Evolutionary conservation across 2,329 filamentous ascomycete species (phyloP), one percentile per base, ranked within the genome.

Genomic region (Sporothrix dimorphospora): DNA sequence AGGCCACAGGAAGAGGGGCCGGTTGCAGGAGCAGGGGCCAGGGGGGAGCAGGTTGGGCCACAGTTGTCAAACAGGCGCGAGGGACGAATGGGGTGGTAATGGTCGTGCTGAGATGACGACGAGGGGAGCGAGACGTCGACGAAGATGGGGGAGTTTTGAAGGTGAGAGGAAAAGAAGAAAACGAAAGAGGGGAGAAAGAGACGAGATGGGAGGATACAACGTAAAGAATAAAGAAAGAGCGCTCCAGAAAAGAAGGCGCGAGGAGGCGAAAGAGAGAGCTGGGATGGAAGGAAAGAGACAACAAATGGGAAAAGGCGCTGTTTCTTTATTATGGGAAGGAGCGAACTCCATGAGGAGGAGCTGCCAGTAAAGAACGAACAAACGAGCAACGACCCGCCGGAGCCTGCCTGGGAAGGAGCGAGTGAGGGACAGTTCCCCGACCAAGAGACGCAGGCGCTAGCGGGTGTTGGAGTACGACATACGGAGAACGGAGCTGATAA

Each of bases 401-500:
- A 14, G 38, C 59, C 21, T 57, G 38, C 59, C 21, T 57, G 49
- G 67, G 63, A 57, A 57, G 49, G 66, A 45, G 49, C 67, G 11
- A 68, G 30, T 9, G 38, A 45, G 38, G 59, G 34, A 14, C 40
- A 34, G 47, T 34, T 38, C 65, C 45, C 47, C 14, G 14, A 21
- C 27, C 16, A 21, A 21, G 21, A 69, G 34, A 57, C 16, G 9
- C 8, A 34, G 24, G 38, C 38, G 34, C 49, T 55, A 69, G 51
- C 51, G 67, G 38, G 51, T 42, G 30, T 57, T 42, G 47, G 47
- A 55, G 49, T 19, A 69, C 47, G 38, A 40, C 16, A 59, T n/a
- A n/a, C 27, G 27, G 27, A n/a, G 30, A 40, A 42, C 63, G 68
- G 73, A 71, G 65, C 34, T 69, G n/a, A 71, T 51, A 27, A 72